Conservation (phyloP, 495 filamentous ascomycete species). For the Xylaria venustula region DNA sequence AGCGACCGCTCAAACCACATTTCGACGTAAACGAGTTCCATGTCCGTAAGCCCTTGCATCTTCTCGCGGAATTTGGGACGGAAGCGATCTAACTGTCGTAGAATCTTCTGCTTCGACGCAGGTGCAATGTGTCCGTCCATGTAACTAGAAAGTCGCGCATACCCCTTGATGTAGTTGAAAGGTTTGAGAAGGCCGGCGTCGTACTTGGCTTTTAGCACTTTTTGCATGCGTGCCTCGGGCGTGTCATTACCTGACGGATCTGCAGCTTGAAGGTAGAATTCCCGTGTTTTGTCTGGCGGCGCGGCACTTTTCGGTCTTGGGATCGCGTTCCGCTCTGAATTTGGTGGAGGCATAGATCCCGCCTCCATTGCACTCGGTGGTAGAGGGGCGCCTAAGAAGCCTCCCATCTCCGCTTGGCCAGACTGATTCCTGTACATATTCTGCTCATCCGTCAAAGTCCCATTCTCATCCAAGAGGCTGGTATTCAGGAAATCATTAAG, state of each 20-base stretch:
- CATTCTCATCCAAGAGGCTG: slow-evolving; percentile 78
- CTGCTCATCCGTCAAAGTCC: slow-evolving; percentile 61
- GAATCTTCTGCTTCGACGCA: slow-evolving; percentile 78
- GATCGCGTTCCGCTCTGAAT: slow-evolving; percentile 53
- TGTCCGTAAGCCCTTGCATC: slow-evolving; percentile 85
- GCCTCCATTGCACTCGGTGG: slow-evolving; percentile 38
- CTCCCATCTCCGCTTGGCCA: slow-evolving; percentile 32
- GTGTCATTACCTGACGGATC: slow-evolving; percentile 90
- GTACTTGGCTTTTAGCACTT: slow-evolving; percentile 90
- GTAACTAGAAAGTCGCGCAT: slow-evolving; percentile 81
- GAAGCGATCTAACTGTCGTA: slow-evolving; percentile 87
- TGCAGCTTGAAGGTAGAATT: slow-evolving; percentile 96
- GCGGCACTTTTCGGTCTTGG: slow-evolving; percentile 58
- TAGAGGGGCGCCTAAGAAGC: slow-evolving; percentile 36
- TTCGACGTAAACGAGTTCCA: slow-evolving; percentile 89
- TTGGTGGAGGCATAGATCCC: slow-evolving; percentile 46
- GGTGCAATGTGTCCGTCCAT: slow-evolving; percentile 85
- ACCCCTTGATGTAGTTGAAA: slow-evolving; percentile 97
- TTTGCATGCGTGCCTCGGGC: slow-evolving; percentile 93
- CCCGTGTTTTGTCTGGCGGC: slow-evolving; percentile 77
- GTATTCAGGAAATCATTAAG: slow-evolving; percentile 94
- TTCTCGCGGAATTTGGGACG: slow-evolving; percentile 94
- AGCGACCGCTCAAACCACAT: slow-evolving; percentile 97
- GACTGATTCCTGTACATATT: slow-evolving; percentile 34
- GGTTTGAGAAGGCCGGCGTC: slow-evolving; percentile 92